phyloP scores from a whole-genome alignment of 1,284 basidiomycete genomes.

The Trametes pubescens region DNA sequence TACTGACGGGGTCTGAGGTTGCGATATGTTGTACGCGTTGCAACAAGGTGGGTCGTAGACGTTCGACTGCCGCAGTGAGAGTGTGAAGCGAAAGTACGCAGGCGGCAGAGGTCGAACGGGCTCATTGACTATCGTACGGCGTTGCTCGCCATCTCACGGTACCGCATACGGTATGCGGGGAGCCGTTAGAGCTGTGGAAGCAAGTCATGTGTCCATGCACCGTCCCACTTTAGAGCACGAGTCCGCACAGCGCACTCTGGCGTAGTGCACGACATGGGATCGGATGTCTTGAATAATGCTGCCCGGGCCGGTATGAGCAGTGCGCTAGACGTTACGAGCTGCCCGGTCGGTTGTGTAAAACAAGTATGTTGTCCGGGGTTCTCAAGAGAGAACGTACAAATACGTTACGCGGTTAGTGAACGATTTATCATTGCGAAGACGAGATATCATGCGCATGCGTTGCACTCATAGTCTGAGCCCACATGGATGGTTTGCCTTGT shows the following conservation, averaged over 20 bases:
- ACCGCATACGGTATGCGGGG: conserved; percentile 6
- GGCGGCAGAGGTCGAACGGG: background rate
- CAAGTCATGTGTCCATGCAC: conserved; percentile 7
- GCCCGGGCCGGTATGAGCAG: too few species aligned
- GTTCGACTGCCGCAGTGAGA: background rate
- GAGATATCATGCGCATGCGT: too few species aligned
- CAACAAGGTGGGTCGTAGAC: too few species aligned
- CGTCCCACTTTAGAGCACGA: background rate
- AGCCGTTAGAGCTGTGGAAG: conserved; percentile 8
- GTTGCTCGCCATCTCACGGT: background rate
- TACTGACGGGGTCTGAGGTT: background rate
- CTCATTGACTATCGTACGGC: background rate
- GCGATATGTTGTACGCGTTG: too few species aligned
- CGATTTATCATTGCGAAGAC: too few species aligned
- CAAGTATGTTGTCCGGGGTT: too few species aligned
- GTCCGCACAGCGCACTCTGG: background rate
- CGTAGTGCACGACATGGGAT: background rate
- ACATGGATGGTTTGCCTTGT: too few species aligned
- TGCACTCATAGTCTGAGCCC: too few species aligned
- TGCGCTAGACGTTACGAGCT: too few species aligned
- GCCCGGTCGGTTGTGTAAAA: too few species aligned
- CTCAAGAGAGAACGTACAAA: too few species aligned
- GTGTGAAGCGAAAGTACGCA: background rate
- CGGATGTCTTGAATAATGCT: background rate
- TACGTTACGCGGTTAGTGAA: too few species aligned